Percentiles rank a stretch among this genome's conserved stretches.
phyloP scores from a whole-genome alignment of 768 basidiomycete genomes.

The Rhizopogon sp. region DNA sequence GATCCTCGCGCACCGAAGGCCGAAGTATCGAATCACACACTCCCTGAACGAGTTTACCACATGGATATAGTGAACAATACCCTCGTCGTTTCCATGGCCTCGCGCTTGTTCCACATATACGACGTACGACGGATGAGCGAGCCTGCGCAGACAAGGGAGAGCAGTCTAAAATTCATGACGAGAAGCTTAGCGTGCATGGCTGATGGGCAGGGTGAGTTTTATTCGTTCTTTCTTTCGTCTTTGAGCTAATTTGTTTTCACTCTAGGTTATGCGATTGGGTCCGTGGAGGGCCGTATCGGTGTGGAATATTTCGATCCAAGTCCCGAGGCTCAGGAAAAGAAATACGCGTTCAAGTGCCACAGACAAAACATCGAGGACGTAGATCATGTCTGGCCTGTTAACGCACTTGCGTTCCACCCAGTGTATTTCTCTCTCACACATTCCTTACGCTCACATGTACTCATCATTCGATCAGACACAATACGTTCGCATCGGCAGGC shows the following conservation, averaged over 20 bases:
- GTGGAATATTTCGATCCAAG: slow-evolving; percentile 95
- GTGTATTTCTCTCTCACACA: slow-evolving; percentile 37
- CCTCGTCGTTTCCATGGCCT: slow-evolving; percentile 92
- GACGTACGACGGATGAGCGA: slow-evolving; percentile 75
- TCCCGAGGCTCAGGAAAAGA: slow-evolving; percentile 70
- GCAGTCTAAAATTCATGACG: slow-evolving; percentile 94
- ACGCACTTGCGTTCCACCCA: slow-evolving; percentile 92
- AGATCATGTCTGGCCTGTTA: slow-evolving; percentile 97
- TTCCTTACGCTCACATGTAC: background rate
- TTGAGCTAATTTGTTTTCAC: background rate
- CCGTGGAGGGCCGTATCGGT: slow-evolving; percentile 93
- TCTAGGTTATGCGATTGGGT: slow-evolving; percentile 86
- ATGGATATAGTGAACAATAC: slow-evolving; percentile 75
- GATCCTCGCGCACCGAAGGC: slow-evolving; percentile 63
- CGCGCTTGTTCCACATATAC: slow-evolving; percentile 84
- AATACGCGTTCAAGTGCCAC: slow-evolving; percentile 92
- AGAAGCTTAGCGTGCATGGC: slow-evolving; percentile 88
- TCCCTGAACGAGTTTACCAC: slow-evolving; percentile 83
- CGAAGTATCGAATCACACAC: slow-evolving; percentile 51
- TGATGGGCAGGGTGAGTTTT: slow-evolving; percentile 73
- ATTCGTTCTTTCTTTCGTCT: background rate
- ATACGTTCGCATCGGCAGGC: slow-evolving; percentile 94
- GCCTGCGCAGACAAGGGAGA: slow-evolving; percentile 80
- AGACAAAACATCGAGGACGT: slow-evolving; percentile 84
- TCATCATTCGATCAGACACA: slow-evolving; percentile 48